These are phyloP conservation scores for Fusarium mexicanum DNA, from an alignment of 2,329 filamentous ascomycete genomes.

Conservation along the genomic window DNA sequence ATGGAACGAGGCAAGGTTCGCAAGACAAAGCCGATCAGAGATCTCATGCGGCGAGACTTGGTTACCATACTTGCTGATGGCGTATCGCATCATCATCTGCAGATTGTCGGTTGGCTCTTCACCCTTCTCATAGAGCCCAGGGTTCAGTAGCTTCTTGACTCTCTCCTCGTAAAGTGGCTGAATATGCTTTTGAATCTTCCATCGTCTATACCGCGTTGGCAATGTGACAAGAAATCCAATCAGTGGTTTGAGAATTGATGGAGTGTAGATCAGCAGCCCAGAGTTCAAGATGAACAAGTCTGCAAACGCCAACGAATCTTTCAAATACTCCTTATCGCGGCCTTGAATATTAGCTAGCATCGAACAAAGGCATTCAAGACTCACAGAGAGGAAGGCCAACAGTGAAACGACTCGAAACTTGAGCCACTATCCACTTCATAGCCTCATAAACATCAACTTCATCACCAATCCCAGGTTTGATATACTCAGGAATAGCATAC, in stretches of 20 bases:
- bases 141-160: neutral
- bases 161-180: conserved; percentile 6
- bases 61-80: conserved; percentile 26
- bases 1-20: conserved; percentile 52
- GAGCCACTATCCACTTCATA: conserved; percentile 45
- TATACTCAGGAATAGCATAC: conserved; percentile 45
- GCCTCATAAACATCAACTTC: conserved; percentile 46
- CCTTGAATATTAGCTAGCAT: conserved; percentile 17
- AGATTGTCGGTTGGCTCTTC: conserved; percentile 21
- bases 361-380: neutral
- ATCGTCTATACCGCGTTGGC: conserved; percentile 26
- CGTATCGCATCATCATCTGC: conserved; percentile 35
- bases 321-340: conserved; percentile 48
- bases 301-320: conserved; percentile 43
- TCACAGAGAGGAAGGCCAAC: conserved; percentile 47
- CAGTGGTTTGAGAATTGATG: conserved; percentile 46
- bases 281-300: conserved; percentile 48
- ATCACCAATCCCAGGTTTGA: conserved; percentile 42
- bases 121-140: neutral
- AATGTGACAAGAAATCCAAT: conserved; percentile 41
- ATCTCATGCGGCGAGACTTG: conserved; percentile 43
- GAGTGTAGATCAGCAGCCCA: conserved; percentile 45
- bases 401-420: conserved; percentile 46
- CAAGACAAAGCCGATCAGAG: conserved; percentile 29
- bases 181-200: conserved; percentile 27